A percentile compares a stretch with the other conserved stretches of the same genome.
These are phyloP conservation scores for Phaseolus coccineus DNA, from an alignment of 331 rosid genomes.

Conservation along the genomic window DNA sequence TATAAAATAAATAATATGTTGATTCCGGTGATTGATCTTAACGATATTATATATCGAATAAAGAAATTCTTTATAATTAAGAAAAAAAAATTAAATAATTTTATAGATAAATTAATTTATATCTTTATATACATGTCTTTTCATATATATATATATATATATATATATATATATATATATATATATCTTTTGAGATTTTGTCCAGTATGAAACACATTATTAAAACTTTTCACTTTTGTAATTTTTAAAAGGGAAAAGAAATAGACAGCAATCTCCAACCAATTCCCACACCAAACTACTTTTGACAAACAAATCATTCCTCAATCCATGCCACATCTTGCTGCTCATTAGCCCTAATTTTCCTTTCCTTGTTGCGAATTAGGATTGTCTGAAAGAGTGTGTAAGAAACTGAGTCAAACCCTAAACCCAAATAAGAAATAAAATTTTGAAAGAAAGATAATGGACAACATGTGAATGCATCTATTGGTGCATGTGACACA, in stretches of 20 bases:
- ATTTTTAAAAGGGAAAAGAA: no score
- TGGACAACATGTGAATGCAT: conserved; percentile 51
- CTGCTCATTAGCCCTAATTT: background rate
- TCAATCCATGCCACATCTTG: conserved; percentile 46
- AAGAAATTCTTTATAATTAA: no score
- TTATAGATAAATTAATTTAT: no score
- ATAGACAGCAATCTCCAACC: background rate
- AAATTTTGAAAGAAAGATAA: background rate
- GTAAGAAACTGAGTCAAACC: conserved; percentile 42
- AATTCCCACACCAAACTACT: conserved; percentile 26
- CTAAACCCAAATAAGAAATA: conserved; percentile 39
- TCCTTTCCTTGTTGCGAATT: conserved; percentile 27
- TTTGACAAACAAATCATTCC: conserved; percentile 43
- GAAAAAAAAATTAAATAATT: background rate
- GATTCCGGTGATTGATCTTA: no score
- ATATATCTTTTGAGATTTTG: background rate
- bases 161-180: background rate
- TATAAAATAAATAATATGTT: no score
- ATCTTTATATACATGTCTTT: no score
- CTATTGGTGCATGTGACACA: conserved; percentile 42
- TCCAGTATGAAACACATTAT: background rate
- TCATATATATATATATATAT: background rate
- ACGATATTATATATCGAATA: no score
- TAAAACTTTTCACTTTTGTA: no score
- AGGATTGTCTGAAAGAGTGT: conserved; percentile 27